Conservation (phyloP, 805 yeast species). For the Sugiyamaella valdiviana region DNA sequence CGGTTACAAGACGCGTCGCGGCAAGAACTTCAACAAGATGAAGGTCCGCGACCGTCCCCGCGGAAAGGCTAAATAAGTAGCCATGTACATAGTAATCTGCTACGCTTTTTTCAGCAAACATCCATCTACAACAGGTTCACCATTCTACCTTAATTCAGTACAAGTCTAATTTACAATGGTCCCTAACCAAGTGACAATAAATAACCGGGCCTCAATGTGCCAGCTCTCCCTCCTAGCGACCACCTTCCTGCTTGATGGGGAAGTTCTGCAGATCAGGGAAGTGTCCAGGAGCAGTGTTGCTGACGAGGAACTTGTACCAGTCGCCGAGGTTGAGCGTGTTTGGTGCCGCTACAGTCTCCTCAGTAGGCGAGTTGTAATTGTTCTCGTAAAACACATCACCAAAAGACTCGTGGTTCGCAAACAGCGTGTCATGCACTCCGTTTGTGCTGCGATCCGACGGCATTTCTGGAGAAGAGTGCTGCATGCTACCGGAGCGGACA, state of each 20-base stretch:
- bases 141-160: background rate
- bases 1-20: conserved; percentile 87
- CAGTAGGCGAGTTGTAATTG: conserved; percentile 17
- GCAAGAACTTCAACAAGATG: conserved; percentile 75
- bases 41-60: conserved; percentile 91
- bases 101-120: background rate
- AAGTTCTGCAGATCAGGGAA: conserved; percentile 5
- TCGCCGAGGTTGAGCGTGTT: conserved; percentile 33
- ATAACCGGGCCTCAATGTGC: background rate
- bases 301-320: conserved; percentile 35
- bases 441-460: conserved; percentile 7
- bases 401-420: conserved; percentile 8
- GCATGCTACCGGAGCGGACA: conserved; percentile 9
- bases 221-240: background rate
- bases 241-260: conserved; percentile 5
- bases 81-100: background rate
- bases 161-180: background rate
- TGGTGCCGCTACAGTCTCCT: conserved; percentile 22
- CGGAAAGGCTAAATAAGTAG: conserved; percentile 39
- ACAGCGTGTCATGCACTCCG: conserved; percentile 13
- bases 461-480: conserved; percentile 6
- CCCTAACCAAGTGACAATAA: background rate
- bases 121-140: background rate
- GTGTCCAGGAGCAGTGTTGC: conserved; percentile 14
- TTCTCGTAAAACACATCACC: conserved; percentile 10